phyloP scores from a whole-genome alignment of 1,139 yeast genomes.

The Hansenula lynferdii region DNA sequence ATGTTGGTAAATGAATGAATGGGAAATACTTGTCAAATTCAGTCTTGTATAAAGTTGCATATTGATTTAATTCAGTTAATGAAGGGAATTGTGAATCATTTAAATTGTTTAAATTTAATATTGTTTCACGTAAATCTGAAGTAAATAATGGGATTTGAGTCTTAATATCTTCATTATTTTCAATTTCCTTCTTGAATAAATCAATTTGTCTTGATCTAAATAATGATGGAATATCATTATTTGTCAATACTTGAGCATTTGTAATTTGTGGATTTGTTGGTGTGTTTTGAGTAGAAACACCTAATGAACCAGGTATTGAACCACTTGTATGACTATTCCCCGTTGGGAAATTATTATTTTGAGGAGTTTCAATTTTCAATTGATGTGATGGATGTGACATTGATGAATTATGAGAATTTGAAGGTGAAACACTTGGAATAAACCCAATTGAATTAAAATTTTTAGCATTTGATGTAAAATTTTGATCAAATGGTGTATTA shows the following conservation, averaged over 20 bases:
- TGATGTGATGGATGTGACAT: too few relatives aligned
- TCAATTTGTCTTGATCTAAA: slow-evolving; percentile 61
- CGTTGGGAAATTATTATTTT: too few relatives aligned
- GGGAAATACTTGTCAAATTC: slow-evolving; percentile 82
- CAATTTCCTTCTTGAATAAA: slow-evolving; percentile 40
- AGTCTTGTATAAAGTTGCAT: slow-evolving; percentile 62
- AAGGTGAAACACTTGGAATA: slow-evolving; percentile 28
- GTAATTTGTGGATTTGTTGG: slow-evolving; percentile 1
- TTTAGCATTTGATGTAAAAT: slow-evolving; percentile 28
- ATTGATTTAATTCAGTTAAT: slow-evolving; percentile 67
- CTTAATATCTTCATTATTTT: slow-evolving; percentile 11
- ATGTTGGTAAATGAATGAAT: slow-evolving; percentile 71
- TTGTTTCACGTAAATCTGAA: slow-evolving; percentile 47
- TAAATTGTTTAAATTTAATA: slow-evolving; percentile 48
- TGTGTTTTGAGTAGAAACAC: neutral
- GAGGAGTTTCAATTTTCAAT: neutral
- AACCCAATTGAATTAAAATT: slow-evolving; percentile 59
- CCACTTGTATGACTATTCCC: too few relatives aligned
- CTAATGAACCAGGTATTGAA: too few relatives aligned
- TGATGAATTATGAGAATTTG: slow-evolving; percentile 11
- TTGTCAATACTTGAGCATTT: neutral
- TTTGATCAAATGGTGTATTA: slow-evolving; percentile 53
- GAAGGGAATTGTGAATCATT: slow-evolving; percentile 62
- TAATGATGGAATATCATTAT: slow-evolving; percentile 41
- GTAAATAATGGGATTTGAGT: slow-evolving; percentile 30